Conservation (phyloP, 192 early-diverging fungal species). For the Gonapodya prolifera region DNA sequence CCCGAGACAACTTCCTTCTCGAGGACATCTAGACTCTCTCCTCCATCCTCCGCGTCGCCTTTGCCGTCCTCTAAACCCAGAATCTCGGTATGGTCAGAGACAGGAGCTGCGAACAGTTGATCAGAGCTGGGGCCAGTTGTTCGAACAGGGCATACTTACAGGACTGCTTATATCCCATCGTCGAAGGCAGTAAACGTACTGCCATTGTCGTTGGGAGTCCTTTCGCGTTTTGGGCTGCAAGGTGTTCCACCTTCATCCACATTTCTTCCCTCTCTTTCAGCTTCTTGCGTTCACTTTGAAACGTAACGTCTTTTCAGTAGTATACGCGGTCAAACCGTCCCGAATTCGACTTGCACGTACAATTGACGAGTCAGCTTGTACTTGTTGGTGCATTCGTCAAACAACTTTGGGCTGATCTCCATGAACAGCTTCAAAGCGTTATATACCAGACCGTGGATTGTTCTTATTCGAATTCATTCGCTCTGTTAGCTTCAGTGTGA, state of each 20-base stretch:
- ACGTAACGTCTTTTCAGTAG: not conserved
- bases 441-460: conserved; percentile 93
- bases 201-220: conserved; percentile 13
- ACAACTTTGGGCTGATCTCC: conserved; percentile 87
- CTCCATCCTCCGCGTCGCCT: conserved; percentile 7
- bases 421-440: conserved; percentile 96
- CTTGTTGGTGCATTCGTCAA: conserved; percentile 89
- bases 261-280: conserved; percentile 64
- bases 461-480: conserved; percentile 33
- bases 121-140: not conserved
- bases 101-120: not conserved
- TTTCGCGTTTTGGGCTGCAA: conserved; percentile 26
- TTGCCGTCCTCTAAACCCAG: conserved; percentile 18
- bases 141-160: not conserved
- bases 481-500: not conserved
- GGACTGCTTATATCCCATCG: not conserved
- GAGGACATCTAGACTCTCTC: not conserved
- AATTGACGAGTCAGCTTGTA: conserved; percentile 80
- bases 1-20: conserved; percentile 5
- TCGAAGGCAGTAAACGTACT: conserved; percentile 3
- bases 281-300: conserved; percentile 61
- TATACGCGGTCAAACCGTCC: not conserved
- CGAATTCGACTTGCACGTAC: conserved; percentile 30
- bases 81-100: conserved; percentile 14
- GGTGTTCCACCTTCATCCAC: conserved; percentile 65